Percentiles rank a stretch among this genome's conserved stretches.
phyloP scores from a whole-genome alignment of 352 stramenopile species.

The Blastocystis sp. region DNA sequence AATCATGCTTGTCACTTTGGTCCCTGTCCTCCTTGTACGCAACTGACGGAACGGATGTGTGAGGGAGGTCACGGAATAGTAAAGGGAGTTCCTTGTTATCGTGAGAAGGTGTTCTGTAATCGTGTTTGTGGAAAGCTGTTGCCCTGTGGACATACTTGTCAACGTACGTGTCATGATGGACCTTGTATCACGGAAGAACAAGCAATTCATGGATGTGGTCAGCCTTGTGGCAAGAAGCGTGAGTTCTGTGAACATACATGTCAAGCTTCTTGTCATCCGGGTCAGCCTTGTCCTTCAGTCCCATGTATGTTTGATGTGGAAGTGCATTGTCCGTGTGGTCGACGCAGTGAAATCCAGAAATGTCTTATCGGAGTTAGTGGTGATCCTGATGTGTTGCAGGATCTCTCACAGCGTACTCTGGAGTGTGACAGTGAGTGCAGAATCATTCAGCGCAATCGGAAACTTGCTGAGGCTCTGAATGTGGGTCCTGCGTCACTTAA shows the following conservation, averaged over 20 bases:
- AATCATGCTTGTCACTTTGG: conserved; percentile 67
- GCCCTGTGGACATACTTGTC: conserved; percentile 59
- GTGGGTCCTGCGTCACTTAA: conserved; percentile 42
- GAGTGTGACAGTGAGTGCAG: conserved; percentile 63
- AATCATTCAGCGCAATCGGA: conserved; percentile 63
- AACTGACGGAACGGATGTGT: conserved; percentile 29
- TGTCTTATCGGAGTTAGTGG: conserved; percentile 54
- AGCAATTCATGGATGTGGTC: conserved; percentile 9
- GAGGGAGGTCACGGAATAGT: conserved; percentile 54
- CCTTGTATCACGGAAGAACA: conserved; percentile 46
- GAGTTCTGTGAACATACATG: conserved; percentile 67
- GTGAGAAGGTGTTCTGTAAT: conserved; percentile 64
- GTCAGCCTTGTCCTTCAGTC: conserved; percentile 17
- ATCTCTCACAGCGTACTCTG: conserved; percentile 26
- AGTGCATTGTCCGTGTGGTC: conserved; percentile 59
- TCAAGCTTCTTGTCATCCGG: conserved; percentile 46
- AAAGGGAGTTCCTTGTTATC: conserved; percentile 40
- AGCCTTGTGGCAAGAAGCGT: conserved; percentile 65
- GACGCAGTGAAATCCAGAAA: conserved; percentile 48
- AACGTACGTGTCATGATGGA: conserved; percentile 52
- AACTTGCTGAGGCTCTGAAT: conserved; percentile 45
- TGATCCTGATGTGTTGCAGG: conserved; percentile 9
- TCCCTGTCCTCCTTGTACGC: conserved; percentile 66
- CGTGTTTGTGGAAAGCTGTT: conserved; percentile 64
- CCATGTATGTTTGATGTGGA: conserved; percentile 63